Evolutionary conservation across 768 basidiomycete genomes (phyloP), one percentile per base, ranked within the genome.

Genomic region (Lentinula sp.): DNA sequence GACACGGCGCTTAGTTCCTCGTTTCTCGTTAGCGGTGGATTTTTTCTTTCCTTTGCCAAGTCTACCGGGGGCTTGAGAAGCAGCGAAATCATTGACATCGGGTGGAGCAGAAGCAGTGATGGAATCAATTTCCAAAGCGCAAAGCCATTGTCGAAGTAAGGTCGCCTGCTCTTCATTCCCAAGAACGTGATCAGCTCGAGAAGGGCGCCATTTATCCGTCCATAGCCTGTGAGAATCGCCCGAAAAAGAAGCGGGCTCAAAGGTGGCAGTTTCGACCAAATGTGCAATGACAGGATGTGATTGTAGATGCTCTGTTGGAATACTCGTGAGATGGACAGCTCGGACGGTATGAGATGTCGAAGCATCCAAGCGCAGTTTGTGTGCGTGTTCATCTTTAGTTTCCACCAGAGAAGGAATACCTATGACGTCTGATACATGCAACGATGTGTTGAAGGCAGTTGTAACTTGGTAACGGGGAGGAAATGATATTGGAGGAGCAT

Each of bases 101-200:
- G 37, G 41, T 48, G 43, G 41, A 28, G 52, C 57, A 35, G 46
- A 28, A 39, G 63, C 56, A 39, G 55, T 35, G 36, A 43, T 73
- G 18, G 81, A 71, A n/a, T 83, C 81, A 23, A 93, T 66, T 63
- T 84, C 82, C 12, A 91, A 79, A n/a, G 88, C 85, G 28, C 73
- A 72, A 52, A 95, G 77, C 93, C 93, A 95, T 55, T 89, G 83
- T 42, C 88, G 83, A 59, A 95, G 76, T 71, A 87, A 91, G 32
- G 77, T 66, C 0, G 93, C 88, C 53, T 83, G 82, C 8, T 72
- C 69, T 69, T 91, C 85, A 67, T 94, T 95, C 6, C 91, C 91
- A 0, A 96, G 76, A 3, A 94, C 85, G 62, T 95, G 84, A 23
- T 81, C 79, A 12, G 92, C 91, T 45, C 79, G 75, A 57, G 79